phyloP scores from a whole-genome alignment of 805 yeast species.

The Starmerella vitae region DNA sequence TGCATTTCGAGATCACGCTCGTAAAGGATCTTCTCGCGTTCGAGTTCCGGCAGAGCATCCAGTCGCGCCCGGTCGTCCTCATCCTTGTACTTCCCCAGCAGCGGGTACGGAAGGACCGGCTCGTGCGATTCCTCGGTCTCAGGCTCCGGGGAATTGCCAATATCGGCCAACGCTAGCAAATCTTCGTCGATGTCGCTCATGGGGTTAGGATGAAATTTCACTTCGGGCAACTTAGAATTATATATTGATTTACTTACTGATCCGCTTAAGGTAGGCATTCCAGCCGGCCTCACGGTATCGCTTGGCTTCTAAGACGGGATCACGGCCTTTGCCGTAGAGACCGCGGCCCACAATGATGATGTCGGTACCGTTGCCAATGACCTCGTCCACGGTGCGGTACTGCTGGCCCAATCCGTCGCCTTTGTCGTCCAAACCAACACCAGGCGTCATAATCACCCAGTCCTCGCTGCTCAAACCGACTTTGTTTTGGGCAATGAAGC shows the following conservation, averaged over 20 bases:
- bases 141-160: conserved; percentile 42
- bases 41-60: conserved; percentile 67
- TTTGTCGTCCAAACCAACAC: conserved; percentile 93
- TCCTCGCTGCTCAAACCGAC: conserved; percentile 68
- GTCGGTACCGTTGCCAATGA: conserved; percentile 75
- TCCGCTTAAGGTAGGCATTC: conserved; percentile 59
- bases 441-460: conserved; percentile 96
- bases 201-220: too few species aligned
- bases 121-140: conserved; percentile 10
- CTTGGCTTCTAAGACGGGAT: conserved; percentile 73
- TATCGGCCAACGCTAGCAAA: conserved; percentile 88
- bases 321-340: conserved; percentile 84
- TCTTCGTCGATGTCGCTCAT: conserved; percentile 64
- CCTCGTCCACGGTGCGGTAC: conserved; percentile 82
- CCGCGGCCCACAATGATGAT: conserved; percentile 98
- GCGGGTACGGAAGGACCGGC: conserved; percentile 63
- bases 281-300: conserved; percentile 91
- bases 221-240: too few species aligned
- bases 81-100: conserved; percentile 81
- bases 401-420: conserved; percentile 96
- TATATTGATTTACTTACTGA: not conserved
- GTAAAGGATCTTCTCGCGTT: conserved; percentile 78
- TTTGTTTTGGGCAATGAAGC: conserved; percentile 85
- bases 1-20: conserved; percentile 91
- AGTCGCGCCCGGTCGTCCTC: conserved; percentile 54